These are phyloP conservation scores for Pseudoscleropodium purum DNA, from an alignment of 225 moss, liverwort and hornwort genomes.

Conservation along the genomic window DNA sequence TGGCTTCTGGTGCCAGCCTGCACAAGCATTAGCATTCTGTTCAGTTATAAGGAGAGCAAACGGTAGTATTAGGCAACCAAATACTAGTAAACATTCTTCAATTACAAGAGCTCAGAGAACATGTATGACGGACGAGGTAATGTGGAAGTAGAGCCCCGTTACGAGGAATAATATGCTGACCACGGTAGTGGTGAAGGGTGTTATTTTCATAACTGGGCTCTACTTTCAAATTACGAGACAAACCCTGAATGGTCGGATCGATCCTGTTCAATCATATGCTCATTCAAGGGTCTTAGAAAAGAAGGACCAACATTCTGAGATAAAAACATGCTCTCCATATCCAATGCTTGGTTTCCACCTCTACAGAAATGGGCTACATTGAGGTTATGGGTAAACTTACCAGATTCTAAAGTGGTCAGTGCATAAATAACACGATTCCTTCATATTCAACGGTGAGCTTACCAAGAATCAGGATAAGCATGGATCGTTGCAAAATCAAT, in stretches of 20 bases:
- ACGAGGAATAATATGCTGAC: not conserved
- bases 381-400: not conserved
- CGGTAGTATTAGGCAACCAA: not conserved
- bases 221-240: not conserved
- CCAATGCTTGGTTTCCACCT: not conserved
- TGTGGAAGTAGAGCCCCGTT: not conserved
- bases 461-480: conserved; percentile 67
- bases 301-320: not conserved
- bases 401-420: not conserved
- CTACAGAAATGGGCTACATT: not conserved
- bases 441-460: not conserved
- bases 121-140: not conserved
- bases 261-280: not conserved
- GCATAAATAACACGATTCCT: not conserved
- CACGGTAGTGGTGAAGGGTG: not conserved
- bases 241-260: not conserved
- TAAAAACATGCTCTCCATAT: not conserved
- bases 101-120: not conserved
- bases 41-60: not conserved
- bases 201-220: not conserved
- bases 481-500: conserved; percentile 65
- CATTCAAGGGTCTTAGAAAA: not conserved
- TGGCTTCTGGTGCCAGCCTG: conserved; percentile 26
- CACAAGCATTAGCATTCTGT: not conserved
- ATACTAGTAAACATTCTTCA: not conserved